Conservation (phyloP, 768 basidiomycete genomes). For the Udeniomyces megalosporus region DNA sequence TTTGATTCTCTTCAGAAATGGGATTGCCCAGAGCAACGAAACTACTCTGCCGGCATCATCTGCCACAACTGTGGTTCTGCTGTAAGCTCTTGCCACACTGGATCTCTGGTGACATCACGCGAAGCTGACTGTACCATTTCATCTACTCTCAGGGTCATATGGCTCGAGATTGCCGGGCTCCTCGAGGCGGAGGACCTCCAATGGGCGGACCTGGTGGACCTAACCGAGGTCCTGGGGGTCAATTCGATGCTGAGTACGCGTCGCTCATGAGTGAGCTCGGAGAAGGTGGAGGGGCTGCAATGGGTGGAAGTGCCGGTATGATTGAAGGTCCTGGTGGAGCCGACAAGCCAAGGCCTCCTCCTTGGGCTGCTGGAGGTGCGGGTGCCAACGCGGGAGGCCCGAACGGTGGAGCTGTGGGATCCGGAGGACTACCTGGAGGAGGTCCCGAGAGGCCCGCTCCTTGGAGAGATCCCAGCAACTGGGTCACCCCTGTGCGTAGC, state of each 20-base stretch:
- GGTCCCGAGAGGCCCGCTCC: background rate
- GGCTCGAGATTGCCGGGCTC: constrained; percentile 16
- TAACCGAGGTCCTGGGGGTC: constrained; percentile 40
- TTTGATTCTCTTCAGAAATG: constrained; percentile 93
- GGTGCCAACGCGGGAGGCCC: background rate
- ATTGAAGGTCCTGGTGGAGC: constrained; percentile 12
- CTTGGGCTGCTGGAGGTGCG: background rate
- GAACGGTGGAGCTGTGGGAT: background rate
- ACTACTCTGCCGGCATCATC: constrained; percentile 97
- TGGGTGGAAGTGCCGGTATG: constrained; percentile 14
- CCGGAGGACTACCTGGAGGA: background rate
- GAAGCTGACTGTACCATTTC: too few relatives aligned
- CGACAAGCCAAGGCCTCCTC: background rate
- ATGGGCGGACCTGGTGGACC: constrained; percentile 19
- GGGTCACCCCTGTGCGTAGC: constrained; percentile 11
- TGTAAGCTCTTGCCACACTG: background rate
- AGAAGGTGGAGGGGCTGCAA: constrained; percentile 48
- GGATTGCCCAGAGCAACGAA: constrained; percentile 95
- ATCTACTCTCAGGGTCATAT: constrained; percentile 8
- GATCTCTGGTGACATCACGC: too few relatives aligned
- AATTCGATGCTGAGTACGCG: constrained; percentile 95
- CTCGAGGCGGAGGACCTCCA: constrained; percentile 12
- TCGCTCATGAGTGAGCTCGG: constrained; percentile 96
- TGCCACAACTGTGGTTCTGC: constrained; percentile 76
- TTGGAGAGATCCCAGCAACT: constrained; percentile 14